Evolutionary conservation across 306 rosid species (phyloP), one percentile per base, ranked within the genome.

Genomic region (Corylus avellana): DNA sequence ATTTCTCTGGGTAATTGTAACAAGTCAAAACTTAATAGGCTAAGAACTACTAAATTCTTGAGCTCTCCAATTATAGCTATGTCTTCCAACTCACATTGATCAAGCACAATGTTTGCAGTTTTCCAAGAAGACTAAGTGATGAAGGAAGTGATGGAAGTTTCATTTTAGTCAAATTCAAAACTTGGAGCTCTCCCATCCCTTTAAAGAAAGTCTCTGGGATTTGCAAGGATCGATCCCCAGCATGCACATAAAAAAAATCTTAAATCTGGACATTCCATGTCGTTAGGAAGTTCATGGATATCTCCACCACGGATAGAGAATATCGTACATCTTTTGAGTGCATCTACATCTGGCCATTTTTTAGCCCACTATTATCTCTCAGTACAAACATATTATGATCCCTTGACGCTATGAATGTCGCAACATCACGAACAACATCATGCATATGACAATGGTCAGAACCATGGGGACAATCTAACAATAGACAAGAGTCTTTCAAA

Each of bases 141-240:
- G 8, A 72, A 74, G 8, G 50, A 29, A 50, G 81, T 74, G 8
- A 80, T 46, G 2, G 32, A 57, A 9, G 35, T 7, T 27, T 3
- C 48, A 73, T 20, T 0, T 0, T 0, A 0, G 39, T n/a, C 29
- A 79, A 63, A 7, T 17, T 11, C 59, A 84, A 14, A 37, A 50
- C 81, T 66, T 64, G 4, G 0, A 84, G 79, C 49, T 25, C 32
- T 16, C 5, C 14, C 48, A 46, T 63, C 3, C 18, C 78, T 12
- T 55, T 29, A 4, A 84, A 75, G 13, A 84, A 72, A 0, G 49
- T 50, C 14, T 54, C 18, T 4, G 56, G 75, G 2, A 71, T 16
- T 5, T 18, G 0, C 0, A 18, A 17, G 27, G 4, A 1, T 0
- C 1, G 2, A 2, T 4, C 0, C 1, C 2, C 0, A 0, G 1